Conservation (phyloP, 495 filamentous ascomycete species). For the Friedmanniomyces endolithicus region DNA sequence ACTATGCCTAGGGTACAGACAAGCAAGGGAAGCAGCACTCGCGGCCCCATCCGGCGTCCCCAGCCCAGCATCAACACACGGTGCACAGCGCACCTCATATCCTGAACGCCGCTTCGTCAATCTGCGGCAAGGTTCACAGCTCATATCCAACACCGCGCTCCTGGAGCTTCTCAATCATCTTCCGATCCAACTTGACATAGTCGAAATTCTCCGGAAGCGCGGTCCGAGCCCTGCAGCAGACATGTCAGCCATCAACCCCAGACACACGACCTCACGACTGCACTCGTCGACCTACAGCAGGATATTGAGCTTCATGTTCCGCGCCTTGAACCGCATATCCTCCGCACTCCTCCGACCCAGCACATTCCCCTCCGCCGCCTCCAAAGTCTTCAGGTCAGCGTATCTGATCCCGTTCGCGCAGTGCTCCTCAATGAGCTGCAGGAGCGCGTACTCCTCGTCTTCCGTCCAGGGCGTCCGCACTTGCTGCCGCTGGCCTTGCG, state of each 20-base stretch:
- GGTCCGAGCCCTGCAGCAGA: constrained; percentile 2
- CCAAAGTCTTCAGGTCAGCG: constrained; percentile 35
- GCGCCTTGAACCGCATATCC: constrained; percentile 18
- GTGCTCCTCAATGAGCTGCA: constrained; percentile 37
- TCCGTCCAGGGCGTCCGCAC: constrained; percentile 37
- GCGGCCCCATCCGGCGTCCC: too few species aligned
- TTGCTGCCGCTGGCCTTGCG: constrained; percentile 26
- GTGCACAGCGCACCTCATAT: background rate
- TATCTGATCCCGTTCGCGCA: constrained; percentile 41
- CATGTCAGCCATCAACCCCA: background rate
- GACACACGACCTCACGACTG: background rate
- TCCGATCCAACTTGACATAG: constrained; percentile 12
- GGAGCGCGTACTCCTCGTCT: constrained; percentile 38
- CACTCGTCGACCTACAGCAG: constrained; percentile 6
- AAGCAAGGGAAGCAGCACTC: too few species aligned
- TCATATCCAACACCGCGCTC: constrained; percentile 8
- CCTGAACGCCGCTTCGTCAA: background rate
- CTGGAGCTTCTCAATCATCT: constrained; percentile 9
- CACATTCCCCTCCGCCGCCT: background rate
- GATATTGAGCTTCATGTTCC: constrained; percentile 19
- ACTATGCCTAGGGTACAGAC: too few species aligned
- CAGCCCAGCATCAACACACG: too few species aligned
- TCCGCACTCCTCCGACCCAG: constrained; percentile 3
- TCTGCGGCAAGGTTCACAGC: constrained; percentile 2
- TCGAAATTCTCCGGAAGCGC: constrained; percentile 10